Conservation (phyloP, 345 rosid genomes). For the Anacardium occidentale region DNA sequence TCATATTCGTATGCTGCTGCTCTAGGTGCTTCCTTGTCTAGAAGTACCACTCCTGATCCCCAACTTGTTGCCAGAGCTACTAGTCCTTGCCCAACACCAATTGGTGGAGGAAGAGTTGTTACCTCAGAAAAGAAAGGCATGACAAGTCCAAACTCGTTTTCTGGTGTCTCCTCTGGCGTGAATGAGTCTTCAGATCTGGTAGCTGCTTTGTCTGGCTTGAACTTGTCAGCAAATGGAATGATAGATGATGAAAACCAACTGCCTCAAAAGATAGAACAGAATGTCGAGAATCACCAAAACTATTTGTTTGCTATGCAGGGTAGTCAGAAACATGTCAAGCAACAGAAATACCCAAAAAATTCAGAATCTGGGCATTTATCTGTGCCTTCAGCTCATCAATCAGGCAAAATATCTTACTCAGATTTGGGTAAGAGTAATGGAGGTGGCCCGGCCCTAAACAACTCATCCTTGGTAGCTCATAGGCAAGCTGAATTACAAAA, state of each 20-base stretch:
- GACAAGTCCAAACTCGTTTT: conserved; percentile 49
- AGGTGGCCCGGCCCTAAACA: conserved; percentile 35
- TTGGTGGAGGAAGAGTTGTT: conserved; percentile 67
- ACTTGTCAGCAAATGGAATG: conserved; percentile 48
- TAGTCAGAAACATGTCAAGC: conserved; percentile 41
- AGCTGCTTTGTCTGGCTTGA: conserved; percentile 66
- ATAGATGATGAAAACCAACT: conserved; percentile 44
- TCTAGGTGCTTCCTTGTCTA: conserved; percentile 72
- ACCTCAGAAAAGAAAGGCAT: conserved; percentile 60
- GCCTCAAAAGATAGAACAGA: conserved; percentile 34
- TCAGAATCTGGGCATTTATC: conserved; percentile 39
- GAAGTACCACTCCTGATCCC: conserved; percentile 87
- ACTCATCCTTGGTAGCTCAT: conserved; percentile 35
- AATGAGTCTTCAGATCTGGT: conserved; percentile 61
- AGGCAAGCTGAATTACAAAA: conserved; percentile 50
- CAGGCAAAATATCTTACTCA: conserved; percentile 29
- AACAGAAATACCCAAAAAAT: conserved; percentile 36
- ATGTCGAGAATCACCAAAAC: conserved; percentile 46
- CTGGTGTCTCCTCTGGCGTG: conserved; percentile 47
- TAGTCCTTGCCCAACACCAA: conserved; percentile 83
- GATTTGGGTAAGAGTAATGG: conserved; percentile 42
- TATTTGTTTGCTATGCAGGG: conserved; percentile 51
- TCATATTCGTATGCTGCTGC: conserved; percentile 80
- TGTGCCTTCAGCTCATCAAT: conserved; percentile 31
- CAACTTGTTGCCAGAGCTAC: conserved; percentile 74